A percentile compares a stretch with the other conserved stretches of the same genome.
Conservation (phyloP, 2,329 filamentous ascomycete species). For the Pseudohalonectria lignicola region DNA sequence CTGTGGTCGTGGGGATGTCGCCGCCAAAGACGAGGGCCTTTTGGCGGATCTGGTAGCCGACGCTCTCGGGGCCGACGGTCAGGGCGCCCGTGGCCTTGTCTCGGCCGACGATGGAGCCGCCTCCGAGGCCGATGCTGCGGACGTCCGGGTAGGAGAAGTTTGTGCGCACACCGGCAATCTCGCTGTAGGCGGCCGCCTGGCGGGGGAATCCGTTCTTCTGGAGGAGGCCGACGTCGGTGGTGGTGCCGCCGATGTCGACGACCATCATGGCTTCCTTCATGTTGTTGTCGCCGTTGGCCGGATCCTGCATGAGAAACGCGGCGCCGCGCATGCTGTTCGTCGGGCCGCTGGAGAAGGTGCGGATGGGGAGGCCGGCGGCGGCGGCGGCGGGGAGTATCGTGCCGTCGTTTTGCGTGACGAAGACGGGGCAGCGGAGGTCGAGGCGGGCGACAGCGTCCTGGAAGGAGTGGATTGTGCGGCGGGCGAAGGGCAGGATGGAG, state of each 20-base stretch:
- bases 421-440: constrained; percentile 40
- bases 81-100: constrained; percentile 30
- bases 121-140: constrained; percentile 48
- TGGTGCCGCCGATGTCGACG: constrained; percentile 57
- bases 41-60: constrained; percentile 30
- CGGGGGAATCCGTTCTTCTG: constrained; percentile 52
- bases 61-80: constrained; percentile 13
- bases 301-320: constrained; percentile 43
- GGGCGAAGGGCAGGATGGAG: constrained; percentile 45
- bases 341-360: constrained; percentile 50
- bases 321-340: constrained; percentile 55
- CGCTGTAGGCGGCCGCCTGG: constrained; percentile 50
- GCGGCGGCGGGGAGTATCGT: constrained; percentile 42
- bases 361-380: constrained; percentile 45
- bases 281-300: constrained; percentile 15
- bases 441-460: constrained; percentile 37
- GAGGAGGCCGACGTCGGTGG: constrained; percentile 51
- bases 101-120: constrained; percentile 40
- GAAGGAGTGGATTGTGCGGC: constrained; percentile 44
- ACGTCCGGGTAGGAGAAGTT: constrained; percentile 49
- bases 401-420: constrained; percentile 54
- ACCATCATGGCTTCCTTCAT: constrained; percentile 38
- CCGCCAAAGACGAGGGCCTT: constrained; percentile 48
- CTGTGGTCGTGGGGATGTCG: constrained; percentile 45
- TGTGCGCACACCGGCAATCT: constrained; percentile 50